Conservation (phyloP, 2,329 filamentous ascomycete genomes). For the Fusarium buharicum region DNA sequence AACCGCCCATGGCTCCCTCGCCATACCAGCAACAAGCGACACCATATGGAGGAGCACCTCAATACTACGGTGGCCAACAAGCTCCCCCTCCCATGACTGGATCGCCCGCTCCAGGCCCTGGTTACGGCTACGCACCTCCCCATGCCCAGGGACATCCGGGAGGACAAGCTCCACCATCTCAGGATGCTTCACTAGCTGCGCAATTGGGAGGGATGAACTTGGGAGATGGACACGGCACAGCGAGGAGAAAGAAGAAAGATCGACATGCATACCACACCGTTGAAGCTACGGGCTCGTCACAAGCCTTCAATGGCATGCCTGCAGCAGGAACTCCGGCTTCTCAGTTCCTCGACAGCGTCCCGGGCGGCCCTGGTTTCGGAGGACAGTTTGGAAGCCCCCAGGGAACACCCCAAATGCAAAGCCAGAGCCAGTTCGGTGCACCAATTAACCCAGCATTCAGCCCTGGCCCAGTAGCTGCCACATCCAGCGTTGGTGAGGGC, state of each 20-base stretch:
- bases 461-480: conserved; percentile 37
- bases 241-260: conserved; percentile 88
- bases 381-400: conserved; percentile 59
- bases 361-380: conserved; percentile 49
- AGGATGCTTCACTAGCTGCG: conserved; percentile 66
- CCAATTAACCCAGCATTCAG: conserved; percentile 60
- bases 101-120: conserved; percentile 42
- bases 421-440: conserved; percentile 69
- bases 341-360: conserved; percentile 53
- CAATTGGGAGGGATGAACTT: conserved; percentile 85
- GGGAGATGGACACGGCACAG: conserved; percentile 60
- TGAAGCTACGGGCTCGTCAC: conserved; percentile 74
- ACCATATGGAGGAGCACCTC: conserved; percentile 54
- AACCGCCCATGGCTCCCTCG: conserved; percentile 63
- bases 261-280: conserved; percentile 91
- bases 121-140: conserved; percentile 46
- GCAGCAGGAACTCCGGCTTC: conserved; percentile 62
- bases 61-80: conserved; percentile 54
- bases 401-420: conserved; percentile 54
- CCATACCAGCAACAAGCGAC: conserved; percentile 61
- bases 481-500: conserved; percentile 43
- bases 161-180: conserved; percentile 48
- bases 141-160: conserved; percentile 41
- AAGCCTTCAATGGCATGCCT: conserved; percentile 76
- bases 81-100: conserved; percentile 42